Percentiles rank a stretch among this genome's conserved stretches.
Evolutionary conservation across 2,329 filamentous ascomycete genomes (phyloP).

Genomic region (Cladosporium sp.): DNA sequence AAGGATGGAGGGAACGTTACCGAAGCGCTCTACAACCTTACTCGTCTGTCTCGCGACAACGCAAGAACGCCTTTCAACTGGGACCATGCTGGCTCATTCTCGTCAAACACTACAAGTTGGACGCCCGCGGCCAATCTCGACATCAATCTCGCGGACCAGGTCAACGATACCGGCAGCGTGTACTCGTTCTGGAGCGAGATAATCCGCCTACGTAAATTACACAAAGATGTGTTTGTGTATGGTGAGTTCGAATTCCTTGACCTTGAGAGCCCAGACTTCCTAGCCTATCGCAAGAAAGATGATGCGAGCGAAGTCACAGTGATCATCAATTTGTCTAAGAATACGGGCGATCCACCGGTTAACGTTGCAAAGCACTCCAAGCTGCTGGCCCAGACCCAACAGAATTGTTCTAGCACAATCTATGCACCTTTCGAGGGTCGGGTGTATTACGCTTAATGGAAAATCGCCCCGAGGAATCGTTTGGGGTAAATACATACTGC

Average conservation of each 20-base stretch:
- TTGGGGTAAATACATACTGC: not conserved
- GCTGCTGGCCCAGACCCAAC: slow-evolving; percentile 1
- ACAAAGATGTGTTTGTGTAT: slow-evolving; percentile 66
- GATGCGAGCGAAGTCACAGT: not conserved
- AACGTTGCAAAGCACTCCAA: not conserved
- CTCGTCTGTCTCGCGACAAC: slow-evolving; percentile 67
- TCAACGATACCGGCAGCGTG: slow-evolving; percentile 51
- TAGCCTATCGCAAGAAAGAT: slow-evolving; percentile 33
- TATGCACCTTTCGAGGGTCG: slow-evolving; percentile 8
- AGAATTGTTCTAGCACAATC: not conserved
- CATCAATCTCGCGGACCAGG: slow-evolving; percentile 63
- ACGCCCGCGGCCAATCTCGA: slow-evolving; percentile 65
- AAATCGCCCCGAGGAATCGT: not conserved
- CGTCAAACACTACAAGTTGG: slow-evolving; percentile 60
- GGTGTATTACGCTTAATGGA: not conserved
- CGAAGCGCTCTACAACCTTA: slow-evolving; percentile 47
- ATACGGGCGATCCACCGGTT: not conserved
- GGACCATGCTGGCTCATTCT: slow-evolving; percentile 66
- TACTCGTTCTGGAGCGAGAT: slow-evolving; percentile 63
- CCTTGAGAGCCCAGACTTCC: slow-evolving; percentile 53
- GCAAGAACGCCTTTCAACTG: slow-evolving; percentile 72
- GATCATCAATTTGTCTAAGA: slow-evolving; percentile 10
- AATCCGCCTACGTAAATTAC: slow-evolving; percentile 55
- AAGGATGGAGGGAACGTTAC: slow-evolving; percentile 32
- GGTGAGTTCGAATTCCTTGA: slow-evolving; percentile 62